A percentile compares a stretch with the other conserved stretches of the same genome.
phyloP scores from a whole-genome alignment of 768 basidiomycete genomes.

The Boletellus sp. region DNA sequence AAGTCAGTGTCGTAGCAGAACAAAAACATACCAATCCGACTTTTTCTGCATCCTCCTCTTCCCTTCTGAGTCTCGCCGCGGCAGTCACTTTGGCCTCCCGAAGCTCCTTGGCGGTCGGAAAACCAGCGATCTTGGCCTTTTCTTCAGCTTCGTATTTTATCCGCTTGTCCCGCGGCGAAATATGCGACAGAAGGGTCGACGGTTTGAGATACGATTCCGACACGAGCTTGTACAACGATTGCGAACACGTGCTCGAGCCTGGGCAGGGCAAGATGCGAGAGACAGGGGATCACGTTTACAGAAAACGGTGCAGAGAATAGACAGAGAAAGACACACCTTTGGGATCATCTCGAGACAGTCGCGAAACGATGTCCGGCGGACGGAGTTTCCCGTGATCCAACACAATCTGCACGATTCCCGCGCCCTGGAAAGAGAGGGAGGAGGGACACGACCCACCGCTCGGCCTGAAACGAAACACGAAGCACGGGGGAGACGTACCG shows the following conservation, averaged over 20 bases:
- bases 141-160: constrained; percentile 81
- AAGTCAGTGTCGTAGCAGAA: neutral
- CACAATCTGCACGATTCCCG: constrained; percentile 70
- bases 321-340: constrained; percentile 47
- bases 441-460: neutral
- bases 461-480: neutral
- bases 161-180: constrained; percentile 75
- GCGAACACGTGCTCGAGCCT: constrained; percentile 47
- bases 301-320: constrained; percentile 8
- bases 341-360: constrained; percentile 47
- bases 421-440: constrained; percentile 44
- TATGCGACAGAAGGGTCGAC: constrained; percentile 71
- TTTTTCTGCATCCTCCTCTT: constrained; percentile 72
- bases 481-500: constrained; percentile 44
- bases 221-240: constrained; percentile 69
- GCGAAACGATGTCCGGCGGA: constrained; percentile 61
- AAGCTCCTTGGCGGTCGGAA: constrained; percentile 79
- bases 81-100: constrained; percentile 69
- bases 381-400: constrained; percentile 86
- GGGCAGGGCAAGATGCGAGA: neutral
- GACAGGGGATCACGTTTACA: too few relatives aligned
- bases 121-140: constrained; percentile 65
- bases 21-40: constrained; percentile 59
- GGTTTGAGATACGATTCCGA: constrained; percentile 71
- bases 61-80: constrained; percentile 55